Conservation (phyloP, 495 filamentous ascomycete genomes). For the Elaphomyces granulatus region DNA sequence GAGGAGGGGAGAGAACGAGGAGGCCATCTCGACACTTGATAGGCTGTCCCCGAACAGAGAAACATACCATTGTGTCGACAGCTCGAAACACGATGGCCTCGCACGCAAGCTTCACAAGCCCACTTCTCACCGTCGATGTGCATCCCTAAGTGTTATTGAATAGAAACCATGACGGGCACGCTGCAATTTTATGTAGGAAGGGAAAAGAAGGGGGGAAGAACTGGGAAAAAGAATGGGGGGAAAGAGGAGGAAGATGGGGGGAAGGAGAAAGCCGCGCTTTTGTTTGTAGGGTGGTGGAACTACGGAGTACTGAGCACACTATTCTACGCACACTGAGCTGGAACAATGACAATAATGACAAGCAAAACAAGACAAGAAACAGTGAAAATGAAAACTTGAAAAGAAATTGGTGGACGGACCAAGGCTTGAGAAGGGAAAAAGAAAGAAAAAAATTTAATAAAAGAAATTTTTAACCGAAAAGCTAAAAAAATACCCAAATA, state of each 20-base stretch:
- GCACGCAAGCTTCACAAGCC: conserved; percentile 84
- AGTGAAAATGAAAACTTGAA: too few relatives aligned
- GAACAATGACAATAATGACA: too few relatives aligned
- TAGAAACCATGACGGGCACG: conserved; percentile 4
- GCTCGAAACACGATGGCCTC: conserved; percentile 68
- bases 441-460: too few relatives aligned
- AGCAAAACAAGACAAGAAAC: too few relatives aligned
- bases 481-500: too few relatives aligned
- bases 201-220: background rate
- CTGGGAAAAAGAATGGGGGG: background rate
- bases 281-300: too few relatives aligned
- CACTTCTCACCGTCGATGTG: conserved; percentile 81
- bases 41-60: background rate
- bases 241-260: background rate
- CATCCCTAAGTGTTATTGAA: conserved; percentile 38
- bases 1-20: conserved; percentile 15
- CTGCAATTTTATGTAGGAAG: background rate
- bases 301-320: too few relatives aligned
- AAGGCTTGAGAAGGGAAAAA: too few relatives aligned
- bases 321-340: too few relatives aligned
- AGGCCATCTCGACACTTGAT: conserved; percentile 1
- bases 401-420: too few relatives aligned
- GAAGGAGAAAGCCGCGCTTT: background rate
- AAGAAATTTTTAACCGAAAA: too few relatives aligned
- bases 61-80: conserved; percentile 35